Percentiles rank a stretch among this genome's conserved stretches.
Conservation (phyloP, 164 flowering plant genomes). For the Tetrastigma voinierianum region DNA sequence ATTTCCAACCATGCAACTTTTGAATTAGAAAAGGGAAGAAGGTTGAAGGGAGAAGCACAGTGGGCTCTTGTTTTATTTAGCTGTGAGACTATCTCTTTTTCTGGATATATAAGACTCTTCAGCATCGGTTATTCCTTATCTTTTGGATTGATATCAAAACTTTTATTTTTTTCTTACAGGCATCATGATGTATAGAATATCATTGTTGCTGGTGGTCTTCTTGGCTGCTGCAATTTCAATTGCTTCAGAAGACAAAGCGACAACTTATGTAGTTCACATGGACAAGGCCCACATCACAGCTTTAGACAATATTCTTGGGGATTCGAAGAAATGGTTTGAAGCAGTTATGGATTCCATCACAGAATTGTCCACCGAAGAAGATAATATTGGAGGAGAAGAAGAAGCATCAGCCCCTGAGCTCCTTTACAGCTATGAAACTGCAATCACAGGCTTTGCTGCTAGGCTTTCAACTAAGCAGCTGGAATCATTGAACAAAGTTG, state of each 20-base stretch:
- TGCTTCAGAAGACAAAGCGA: too few relatives aligned
- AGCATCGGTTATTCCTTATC: background rate
- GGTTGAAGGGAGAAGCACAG: background rate
- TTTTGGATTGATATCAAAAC: too few relatives aligned
- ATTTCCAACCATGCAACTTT: background rate
- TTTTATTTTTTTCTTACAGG: too few relatives aligned
- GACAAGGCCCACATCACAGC: too few relatives aligned
- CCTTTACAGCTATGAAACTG: conserved; percentile 53
- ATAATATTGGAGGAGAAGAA: conserved; percentile 14
- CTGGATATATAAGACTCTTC: background rate
- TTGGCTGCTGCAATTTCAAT: too few relatives aligned
- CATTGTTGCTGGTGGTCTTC: too few relatives aligned
- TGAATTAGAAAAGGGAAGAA: background rate
- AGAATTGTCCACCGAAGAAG: background rate
- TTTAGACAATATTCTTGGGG: too few relatives aligned
- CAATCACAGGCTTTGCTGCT: conserved; percentile 65
- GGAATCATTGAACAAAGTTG: conserved; percentile 28
- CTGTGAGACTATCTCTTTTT: background rate
- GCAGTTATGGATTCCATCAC: background rate
- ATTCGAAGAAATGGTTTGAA: too few relatives aligned
- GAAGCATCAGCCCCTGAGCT: conserved; percentile 35
- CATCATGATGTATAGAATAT: too few relatives aligned
- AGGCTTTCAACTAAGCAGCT: conserved; percentile 51
- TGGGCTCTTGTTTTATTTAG: background rate
- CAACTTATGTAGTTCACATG: too few relatives aligned